Base-by-base conservation (phyloP, 805 yeast genomes). In the Saccharomycopsis sp. region DNA sequence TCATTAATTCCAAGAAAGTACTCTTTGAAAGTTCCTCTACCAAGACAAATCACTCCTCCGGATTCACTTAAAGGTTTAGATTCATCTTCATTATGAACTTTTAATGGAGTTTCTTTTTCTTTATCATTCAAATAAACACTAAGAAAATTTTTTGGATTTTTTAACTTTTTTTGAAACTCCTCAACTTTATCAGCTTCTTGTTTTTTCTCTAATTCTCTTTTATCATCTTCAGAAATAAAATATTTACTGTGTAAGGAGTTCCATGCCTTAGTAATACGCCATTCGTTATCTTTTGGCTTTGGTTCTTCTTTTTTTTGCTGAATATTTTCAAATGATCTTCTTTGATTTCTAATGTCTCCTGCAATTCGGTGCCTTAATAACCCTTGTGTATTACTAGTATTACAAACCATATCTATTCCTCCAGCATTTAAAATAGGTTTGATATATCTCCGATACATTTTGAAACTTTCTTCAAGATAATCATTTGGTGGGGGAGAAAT, bases 401-500 rank as follows among this genome's bases (percentile, higher is more conserved):
- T 68, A 9, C 92, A 58, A 42, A 85, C 92, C 53, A 97, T 33
- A 33, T 63, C 51, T 39, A 74, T 74, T 3, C 70, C 67, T 1
- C 95, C 94, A 0, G 84, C 85, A n/a, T 66, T 62, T 21, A 92
- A 60, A 3, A 92, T 66, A 0, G 96, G 96, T 49, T 70, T 68
- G 12, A 82, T 76, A 36, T 72, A 59, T 8, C 61, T 51, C 37
- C 69, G 48, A 54, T 74, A 88, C 12, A 75, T 55, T 14, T 61
- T 55, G 5, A 62, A 54, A 2, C 96, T 96, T 36, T 67, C 67
- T 1, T 96, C 96, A 46, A 76, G 76, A 15, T 97, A 97, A 41
- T 96, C 88, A 49, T 76, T 75, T 5, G 96, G 96, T 6, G 97
- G 96, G n/a, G 98, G 98, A 0, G 95, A 94, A 42, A 88, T 71